These are phyloP conservation scores for Hibiscus mutabilis DNA, from an alignment of 345 rosid species.

Conservation along the genomic window DNA sequence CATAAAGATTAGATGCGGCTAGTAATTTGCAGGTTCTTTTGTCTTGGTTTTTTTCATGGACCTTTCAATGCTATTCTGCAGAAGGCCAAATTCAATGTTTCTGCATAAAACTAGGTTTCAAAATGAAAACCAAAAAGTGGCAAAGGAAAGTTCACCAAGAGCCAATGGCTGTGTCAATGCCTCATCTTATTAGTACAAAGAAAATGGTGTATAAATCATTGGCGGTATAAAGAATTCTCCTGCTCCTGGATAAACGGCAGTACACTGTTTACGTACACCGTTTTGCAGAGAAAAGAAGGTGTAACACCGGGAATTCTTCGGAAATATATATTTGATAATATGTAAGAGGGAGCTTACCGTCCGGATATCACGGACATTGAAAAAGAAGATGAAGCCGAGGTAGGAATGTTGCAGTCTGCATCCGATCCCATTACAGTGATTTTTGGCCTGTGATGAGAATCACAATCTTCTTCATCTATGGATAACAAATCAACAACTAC, in stretches of 20 bases:
- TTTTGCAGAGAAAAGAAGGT: no score
- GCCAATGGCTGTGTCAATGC: background rate
- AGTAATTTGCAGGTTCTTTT: background rate
- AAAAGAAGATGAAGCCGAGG: slow-evolving; percentile 28
- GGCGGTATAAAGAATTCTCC: no score
- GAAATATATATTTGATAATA: no score
- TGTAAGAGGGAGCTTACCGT: no score
- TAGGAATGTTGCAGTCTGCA: slow-evolving; percentile 15
- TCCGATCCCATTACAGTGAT: slow-evolving; percentile 21
- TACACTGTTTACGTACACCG: no score
- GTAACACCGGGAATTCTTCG: no score
- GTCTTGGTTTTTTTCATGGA: background rate
- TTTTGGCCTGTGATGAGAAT: background rate
- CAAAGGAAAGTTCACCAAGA: background rate
- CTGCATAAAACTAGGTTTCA: background rate
- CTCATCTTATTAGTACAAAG: background rate
- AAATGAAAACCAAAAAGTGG: background rate
- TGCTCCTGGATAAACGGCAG: no score
- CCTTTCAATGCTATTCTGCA: background rate
- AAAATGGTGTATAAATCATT: background rate
- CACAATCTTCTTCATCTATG: slow-evolving; percentile 30
- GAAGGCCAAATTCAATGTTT: background rate
- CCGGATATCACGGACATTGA: slow-evolving; percentile 56
- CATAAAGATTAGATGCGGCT: background rate
- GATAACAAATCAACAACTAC: slow-evolving; percentile 61